Evolutionary conservation across 2,329 filamentous ascomycete genomes (phyloP).

Genomic region (Phoma herbarum): DNA sequence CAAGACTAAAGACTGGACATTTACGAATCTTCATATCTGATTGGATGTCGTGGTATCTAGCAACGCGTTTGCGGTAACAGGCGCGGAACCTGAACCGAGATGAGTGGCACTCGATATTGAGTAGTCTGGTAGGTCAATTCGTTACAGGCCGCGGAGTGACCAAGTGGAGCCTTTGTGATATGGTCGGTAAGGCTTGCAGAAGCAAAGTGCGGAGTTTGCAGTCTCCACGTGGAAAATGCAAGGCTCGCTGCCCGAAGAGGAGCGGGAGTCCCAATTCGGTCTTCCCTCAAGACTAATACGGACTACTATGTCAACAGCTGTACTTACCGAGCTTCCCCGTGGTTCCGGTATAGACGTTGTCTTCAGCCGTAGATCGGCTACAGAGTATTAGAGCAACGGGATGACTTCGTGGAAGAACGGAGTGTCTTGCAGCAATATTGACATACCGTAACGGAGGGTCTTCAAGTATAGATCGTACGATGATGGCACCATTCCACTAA

Average conservation of each 20-base stretch:
- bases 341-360: not conserved
- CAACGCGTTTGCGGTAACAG: conserved; percentile 7
- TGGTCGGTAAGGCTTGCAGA: conserved; percentile 19
- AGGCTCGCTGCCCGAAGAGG: conserved; percentile 11
- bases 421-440: not conserved
- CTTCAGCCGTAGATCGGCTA: conserved; percentile 9
- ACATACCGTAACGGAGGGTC: not conserved
- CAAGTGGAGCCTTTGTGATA: conserved; percentile 1
- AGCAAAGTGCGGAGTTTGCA: conserved; percentile 7
- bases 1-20: not conserved
- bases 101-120: not conserved
- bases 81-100: not conserved
- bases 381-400: conserved; percentile 4
- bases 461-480: conserved; percentile 12
- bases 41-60: conserved; percentile 5
- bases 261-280: not conserved
- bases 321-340: conserved; percentile 20
- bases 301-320: not conserved
- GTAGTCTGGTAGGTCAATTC: not conserved
- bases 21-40: not conserved
- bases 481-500: not conserved
- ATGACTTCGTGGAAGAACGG: not conserved
- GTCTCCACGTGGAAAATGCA: conserved; percentile 10
- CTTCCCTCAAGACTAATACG: conserved; percentile 1
- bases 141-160: not conserved